Evolutionary conservation across 148 eudicot genomes (phyloP).

Genomic region (Camellia sinensis): DNA sequence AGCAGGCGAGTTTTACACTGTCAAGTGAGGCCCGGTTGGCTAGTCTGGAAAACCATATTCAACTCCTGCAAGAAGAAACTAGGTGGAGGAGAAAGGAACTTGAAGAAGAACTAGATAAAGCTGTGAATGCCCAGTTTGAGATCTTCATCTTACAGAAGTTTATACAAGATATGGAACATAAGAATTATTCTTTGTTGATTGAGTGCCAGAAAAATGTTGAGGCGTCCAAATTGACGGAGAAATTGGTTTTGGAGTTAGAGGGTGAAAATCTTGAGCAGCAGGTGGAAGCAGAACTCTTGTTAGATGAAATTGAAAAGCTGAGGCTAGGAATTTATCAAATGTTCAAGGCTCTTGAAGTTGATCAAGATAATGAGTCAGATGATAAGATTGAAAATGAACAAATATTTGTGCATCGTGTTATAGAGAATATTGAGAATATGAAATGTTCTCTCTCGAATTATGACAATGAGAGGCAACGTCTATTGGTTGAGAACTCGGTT

Average conservation of each 20-base stretch:
- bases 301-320: slow-evolving; percentile 65
- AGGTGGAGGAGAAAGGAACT: slow-evolving; percentile 57
- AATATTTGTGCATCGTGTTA: slow-evolving; percentile 41
- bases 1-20: slow-evolving; percentile 35
- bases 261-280: slow-evolving; percentile 82
- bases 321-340: slow-evolving; percentile 64
- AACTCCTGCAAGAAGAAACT: slow-evolving; percentile 61
- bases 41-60: slow-evolving; percentile 57
- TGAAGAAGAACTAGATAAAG: slow-evolving; percentile 80
- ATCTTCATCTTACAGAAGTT: slow-evolving; percentile 77
- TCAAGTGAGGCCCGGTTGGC: slow-evolving; percentile 56
- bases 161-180: slow-evolving; percentile 84
- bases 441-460: slow-evolving; percentile 41
- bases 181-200: slow-evolving; percentile 47
- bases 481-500: slow-evolving; percentile 62
- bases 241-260: slow-evolving; percentile 77
- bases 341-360: slow-evolving; percentile 51
- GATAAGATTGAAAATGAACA: slow-evolving; percentile 45
- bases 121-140: slow-evolving; percentile 80
- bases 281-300: slow-evolving; percentile 69
- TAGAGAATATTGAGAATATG: slow-evolving; percentile 41
- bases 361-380: slow-evolving; percentile 13
- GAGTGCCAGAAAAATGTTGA: slow-evolving; percentile 80
- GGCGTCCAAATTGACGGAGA: slow-evolving; percentile 60
- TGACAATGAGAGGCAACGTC: slow-evolving; percentile 60